Conservation (phyloP, 148 eudicot species). For the Amaranthus hypochondriacus region DNA sequence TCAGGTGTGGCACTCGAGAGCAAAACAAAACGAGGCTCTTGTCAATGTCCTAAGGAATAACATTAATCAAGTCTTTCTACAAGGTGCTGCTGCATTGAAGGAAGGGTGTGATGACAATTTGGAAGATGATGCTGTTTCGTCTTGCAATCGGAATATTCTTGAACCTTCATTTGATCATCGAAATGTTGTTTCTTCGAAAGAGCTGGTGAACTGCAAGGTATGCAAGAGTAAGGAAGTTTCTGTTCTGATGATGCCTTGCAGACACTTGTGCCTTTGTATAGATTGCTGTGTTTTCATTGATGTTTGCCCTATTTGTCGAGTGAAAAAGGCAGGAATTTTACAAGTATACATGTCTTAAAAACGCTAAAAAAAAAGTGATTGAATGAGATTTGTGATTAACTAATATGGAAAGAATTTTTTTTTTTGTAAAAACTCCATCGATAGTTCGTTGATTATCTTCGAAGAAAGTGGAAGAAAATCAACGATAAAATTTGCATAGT, state of each 20-base stretch:
- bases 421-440: too few relatives aligned
- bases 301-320: conserved; percentile 43
- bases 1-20: conserved; percentile 37
- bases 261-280: conserved; percentile 46
- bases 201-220: conserved; percentile 27
- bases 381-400: neutral
- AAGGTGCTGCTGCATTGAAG: conserved; percentile 23
- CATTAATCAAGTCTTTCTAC: conserved; percentile 29
- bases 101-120: conserved; percentile 44
- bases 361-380: neutral
- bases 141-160: conserved; percentile 15
- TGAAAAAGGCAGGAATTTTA: conserved; percentile 32
- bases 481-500: too few relatives aligned
- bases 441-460: too few relatives aligned
- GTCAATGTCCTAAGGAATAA: conserved; percentile 34
- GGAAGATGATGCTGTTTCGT: conserved; percentile 36
- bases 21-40: conserved; percentile 37
- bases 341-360: conserved; percentile 38
- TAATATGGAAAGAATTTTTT: neutral
- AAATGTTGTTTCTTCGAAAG: neutral
- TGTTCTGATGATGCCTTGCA: conserved; percentile 42
- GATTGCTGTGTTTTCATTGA: conserved; percentile 34
- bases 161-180: neutral
- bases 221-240: conserved; percentile 36
- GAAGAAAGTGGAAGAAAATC: too few relatives aligned